These are phyloP conservation scores for Hypoxylon sp. DNA, from an alignment of 2,329 filamentous ascomycete species.

Conservation along the genomic window DNA sequence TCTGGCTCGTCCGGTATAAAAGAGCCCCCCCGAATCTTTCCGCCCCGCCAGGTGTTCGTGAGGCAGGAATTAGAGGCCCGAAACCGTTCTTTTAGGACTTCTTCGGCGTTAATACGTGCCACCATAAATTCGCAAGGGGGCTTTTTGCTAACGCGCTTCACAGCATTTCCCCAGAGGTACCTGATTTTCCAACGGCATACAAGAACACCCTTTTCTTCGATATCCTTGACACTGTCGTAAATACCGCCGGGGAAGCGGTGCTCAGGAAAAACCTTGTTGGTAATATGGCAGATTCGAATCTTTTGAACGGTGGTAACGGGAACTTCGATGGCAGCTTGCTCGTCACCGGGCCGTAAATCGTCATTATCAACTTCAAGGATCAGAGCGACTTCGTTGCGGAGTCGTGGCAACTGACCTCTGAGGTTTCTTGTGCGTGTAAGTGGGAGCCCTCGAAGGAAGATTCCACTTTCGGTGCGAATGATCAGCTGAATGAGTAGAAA, in stretches of 20 bases:
- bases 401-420: slow-evolving; percentile 49
- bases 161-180: slow-evolving; percentile 50
- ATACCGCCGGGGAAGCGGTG: slow-evolving; percentile 39
- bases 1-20: slow-evolving; percentile 33
- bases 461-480: slow-evolving; percentile 33
- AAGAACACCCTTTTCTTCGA: slow-evolving; percentile 53
- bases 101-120: slow-evolving; percentile 48
- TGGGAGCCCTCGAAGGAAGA: slow-evolving; percentile 51
- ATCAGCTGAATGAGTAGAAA: slow-evolving; percentile 50
- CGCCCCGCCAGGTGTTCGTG: slow-evolving; percentile 49
- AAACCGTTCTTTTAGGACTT: slow-evolving; percentile 52
- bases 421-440: slow-evolving; percentile 51
- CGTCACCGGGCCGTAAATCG: slow-evolving; percentile 45
- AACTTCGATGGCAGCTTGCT: slow-evolving; percentile 52
- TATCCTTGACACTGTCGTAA: slow-evolving; percentile 41
- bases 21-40: slow-evolving; percentile 50
- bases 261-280: slow-evolving; percentile 54
- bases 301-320: slow-evolving; percentile 43
- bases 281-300: slow-evolving; percentile 51
- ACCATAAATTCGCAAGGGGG: slow-evolving; percentile 48
- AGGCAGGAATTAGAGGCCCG: slow-evolving; percentile 47
- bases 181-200: slow-evolving; percentile 57
- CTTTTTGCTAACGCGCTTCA: slow-evolving; percentile 45
- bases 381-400: slow-evolving; percentile 52
- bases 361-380: slow-evolving; percentile 50